Percentiles rank a stretch among this genome's conserved stretches.
Conservation (phyloP, 2,329 filamentous ascomycete species). For the Drechslerella dactyloides region DNA sequence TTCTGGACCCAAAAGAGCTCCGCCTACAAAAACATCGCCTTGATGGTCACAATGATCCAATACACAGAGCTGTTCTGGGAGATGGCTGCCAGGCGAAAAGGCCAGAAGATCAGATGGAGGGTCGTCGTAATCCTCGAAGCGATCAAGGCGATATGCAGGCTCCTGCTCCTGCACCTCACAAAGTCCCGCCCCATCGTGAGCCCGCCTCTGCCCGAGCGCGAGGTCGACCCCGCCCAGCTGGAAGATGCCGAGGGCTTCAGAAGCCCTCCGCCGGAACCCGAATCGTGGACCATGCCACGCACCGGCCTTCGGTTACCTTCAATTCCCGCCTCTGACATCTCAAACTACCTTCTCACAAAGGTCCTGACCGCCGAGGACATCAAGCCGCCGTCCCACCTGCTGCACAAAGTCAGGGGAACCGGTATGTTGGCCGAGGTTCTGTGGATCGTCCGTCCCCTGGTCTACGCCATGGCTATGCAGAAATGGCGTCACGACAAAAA, state of each 20-base stretch:
- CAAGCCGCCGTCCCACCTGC: conserved; percentile 82
- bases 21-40: conserved; percentile 80
- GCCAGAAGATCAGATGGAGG: conserved; percentile 82
- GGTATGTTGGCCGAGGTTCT: conserved; percentile 83
- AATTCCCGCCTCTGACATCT: conserved; percentile 79
- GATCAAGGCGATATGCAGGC: conserved; percentile 56
- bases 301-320: conserved; percentile 85
- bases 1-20: conserved; percentile 70
- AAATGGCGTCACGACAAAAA: conserved; percentile 73
- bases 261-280: conserved; percentile 59
- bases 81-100: conserved; percentile 88
- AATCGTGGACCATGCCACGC: conserved; percentile 89
- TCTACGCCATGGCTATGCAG: conserved; percentile 84
- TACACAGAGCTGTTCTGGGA: conserved; percentile 97
- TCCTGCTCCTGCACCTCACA: conserved; percentile 55
- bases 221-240: conserved; percentile 71
- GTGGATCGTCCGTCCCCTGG: conserved; percentile 85
- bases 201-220: conserved; percentile 83
- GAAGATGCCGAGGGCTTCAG: conserved; percentile 60
- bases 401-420: conserved; percentile 79
- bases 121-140: conserved; percentile 83
- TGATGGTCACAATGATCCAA: conserved; percentile 84
- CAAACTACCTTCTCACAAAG: conserved; percentile 83
- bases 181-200: conserved; percentile 75
- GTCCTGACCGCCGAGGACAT: conserved; percentile 96